Conservation (phyloP, 1,284 basidiomycete species). For the Gomphus sp. region DNA sequence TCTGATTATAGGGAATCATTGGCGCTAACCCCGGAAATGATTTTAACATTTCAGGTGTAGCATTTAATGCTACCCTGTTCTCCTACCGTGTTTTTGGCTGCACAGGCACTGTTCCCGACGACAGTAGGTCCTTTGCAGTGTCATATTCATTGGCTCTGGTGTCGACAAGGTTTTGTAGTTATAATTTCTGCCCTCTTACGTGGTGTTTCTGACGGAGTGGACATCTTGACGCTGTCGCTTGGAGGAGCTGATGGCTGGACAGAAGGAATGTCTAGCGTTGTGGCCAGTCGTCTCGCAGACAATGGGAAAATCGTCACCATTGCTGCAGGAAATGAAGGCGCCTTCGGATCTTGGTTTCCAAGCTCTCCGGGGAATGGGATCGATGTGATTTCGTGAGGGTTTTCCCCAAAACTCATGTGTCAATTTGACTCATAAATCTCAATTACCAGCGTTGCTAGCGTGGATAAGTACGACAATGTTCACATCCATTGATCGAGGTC, state of each 20-base stretch:
- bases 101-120: constrained; percentile 32
- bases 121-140: constrained; percentile 25
- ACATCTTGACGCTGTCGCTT: constrained; percentile 57
- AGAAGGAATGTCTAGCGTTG: constrained; percentile 37
- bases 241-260: constrained; percentile 57
- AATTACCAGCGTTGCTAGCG: background rate
- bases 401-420: constrained; percentile 33
- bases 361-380: constrained; percentile 42
- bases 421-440: background rate
- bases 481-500: background rate
- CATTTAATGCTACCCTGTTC: constrained; percentile 34
- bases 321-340: constrained; percentile 35
- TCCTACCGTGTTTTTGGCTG: constrained; percentile 45
- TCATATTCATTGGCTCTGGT: background rate
- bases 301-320: constrained; percentile 46
- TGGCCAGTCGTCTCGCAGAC: constrained; percentile 44
- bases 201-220: constrained; percentile 39
- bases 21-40: constrained; percentile 45
- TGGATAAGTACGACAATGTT: background rate
- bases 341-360: constrained; percentile 37
- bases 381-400: constrained; percentile 30
- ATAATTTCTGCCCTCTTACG: constrained; percentile 39
- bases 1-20: constrained; percentile 42
- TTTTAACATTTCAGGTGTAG: constrained; percentile 49
- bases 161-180: constrained; percentile 22